Conservation (phyloP, 1,284 basidiomycete genomes). For the Porodaedalea pini region DNA sequence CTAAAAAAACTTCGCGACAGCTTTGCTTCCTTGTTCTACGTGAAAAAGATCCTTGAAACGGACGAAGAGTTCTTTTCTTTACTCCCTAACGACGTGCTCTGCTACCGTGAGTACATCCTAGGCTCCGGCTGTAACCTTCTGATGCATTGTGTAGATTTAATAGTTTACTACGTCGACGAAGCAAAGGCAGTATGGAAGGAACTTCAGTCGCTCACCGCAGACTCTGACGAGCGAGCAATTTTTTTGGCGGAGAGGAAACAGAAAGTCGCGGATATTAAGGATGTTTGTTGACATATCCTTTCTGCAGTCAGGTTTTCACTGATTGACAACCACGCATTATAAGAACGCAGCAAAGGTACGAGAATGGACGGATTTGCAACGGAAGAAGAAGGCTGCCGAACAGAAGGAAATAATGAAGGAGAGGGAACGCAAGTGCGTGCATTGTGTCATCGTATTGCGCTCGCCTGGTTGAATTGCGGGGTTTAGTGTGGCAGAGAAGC, state of each 20-base stretch:
- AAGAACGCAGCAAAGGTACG: not conserved
- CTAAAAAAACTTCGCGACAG: not conserved
- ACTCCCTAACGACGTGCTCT: not conserved
- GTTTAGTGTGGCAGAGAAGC: not conserved
- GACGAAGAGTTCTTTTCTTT: not conserved
- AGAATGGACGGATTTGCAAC: no score
- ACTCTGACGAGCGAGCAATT: not conserved
- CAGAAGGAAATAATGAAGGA: not conserved
- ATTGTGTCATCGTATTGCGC: no score
- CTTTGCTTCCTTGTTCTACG: not conserved
- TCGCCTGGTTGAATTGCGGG: not conserved
- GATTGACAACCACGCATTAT: no score
- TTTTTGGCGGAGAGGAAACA: not conserved
- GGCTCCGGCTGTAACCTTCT: no score
- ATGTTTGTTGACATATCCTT: not conserved
- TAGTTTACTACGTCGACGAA: not conserved
- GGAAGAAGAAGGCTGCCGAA: no score
- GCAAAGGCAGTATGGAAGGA: not conserved
- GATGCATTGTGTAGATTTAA: not conserved
- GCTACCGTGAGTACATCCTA: no score
- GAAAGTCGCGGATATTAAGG: not conserved
- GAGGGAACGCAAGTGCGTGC: not conserved
- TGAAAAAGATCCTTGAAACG: not conserved
- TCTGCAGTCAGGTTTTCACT: no score
- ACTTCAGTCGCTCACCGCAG: not conserved